A percentile compares a stretch with the other conserved stretches of the same genome.
phyloP scores from a whole-genome alignment of 1,284 basidiomycete genomes.

The Ceratorhiza oryzae-sativae region DNA sequence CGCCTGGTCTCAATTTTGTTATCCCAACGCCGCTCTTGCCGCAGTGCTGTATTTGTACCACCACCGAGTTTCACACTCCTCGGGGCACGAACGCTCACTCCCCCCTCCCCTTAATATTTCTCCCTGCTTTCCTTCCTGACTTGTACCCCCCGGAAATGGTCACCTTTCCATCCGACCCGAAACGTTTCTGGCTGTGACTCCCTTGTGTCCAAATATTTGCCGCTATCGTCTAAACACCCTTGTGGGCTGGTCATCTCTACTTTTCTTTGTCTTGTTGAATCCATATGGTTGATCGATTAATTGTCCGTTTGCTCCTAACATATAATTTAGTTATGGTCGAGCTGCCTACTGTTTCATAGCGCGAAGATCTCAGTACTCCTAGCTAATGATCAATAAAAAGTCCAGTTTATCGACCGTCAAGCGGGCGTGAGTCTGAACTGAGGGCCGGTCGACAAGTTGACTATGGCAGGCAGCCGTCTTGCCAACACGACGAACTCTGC shows the following conservation, averaged over 20 bases:
- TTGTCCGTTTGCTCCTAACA: slow-evolving; percentile 10
- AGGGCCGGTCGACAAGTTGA: slow-evolving; percentile 8
- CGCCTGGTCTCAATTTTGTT: slow-evolving; percentile 15
- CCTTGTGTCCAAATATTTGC: slow-evolving; percentile 27
- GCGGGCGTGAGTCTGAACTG: background rate
- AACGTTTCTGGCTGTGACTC: slow-evolving; percentile 1
- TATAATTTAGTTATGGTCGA: slow-evolving; percentile 16
- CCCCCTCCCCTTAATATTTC: background rate
- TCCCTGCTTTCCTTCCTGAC: background rate
- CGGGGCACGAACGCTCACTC: slow-evolving; percentile 31
- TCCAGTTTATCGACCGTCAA: background rate
- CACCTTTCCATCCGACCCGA: slow-evolving; percentile 12
- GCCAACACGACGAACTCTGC: background rate
- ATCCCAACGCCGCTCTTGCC: slow-evolving; percentile 11
- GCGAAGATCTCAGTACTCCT: background rate
- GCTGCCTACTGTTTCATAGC: slow-evolving; percentile 1
- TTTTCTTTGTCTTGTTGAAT: slow-evolving; percentile 15
- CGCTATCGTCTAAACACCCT: slow-evolving; percentile 9
- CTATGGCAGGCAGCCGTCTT: background rate
- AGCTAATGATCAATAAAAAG: background rate
- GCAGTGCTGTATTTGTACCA: slow-evolving; percentile 36
- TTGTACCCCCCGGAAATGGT: slow-evolving; percentile 3
- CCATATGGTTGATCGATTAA: slow-evolving; percentile 12
- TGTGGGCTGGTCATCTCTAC: slow-evolving; percentile 28
- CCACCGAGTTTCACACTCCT: slow-evolving; percentile 7